Evolutionary conservation across 768 basidiomycete species (phyloP), one percentile per base, ranked within the genome.

Genomic region (Lactifluus hygrophoroides): DNA sequence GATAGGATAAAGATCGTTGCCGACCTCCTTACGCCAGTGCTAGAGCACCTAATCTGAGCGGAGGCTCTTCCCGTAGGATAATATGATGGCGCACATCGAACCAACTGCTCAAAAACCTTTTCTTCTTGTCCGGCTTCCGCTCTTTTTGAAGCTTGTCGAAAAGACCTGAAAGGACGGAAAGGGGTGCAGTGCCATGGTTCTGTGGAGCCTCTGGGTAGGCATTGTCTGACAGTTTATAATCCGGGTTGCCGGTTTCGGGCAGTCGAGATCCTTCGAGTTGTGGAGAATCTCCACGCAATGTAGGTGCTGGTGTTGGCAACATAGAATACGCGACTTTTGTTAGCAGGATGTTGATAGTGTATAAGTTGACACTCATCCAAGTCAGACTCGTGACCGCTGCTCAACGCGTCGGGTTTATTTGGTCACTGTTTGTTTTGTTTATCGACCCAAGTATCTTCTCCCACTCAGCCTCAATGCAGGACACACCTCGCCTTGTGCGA

Each of bases 21-120:
- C 96, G 44, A 92, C 86, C 66, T 89, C 80, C 43, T 82, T 75
- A 64, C 94, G 80, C 92, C 94, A 98, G 67, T 87, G 84, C 86
- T 91, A 64, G 44, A 52, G 56, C 43, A 64, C 43, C 62, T 53
- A 66, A 66, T 47, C 30, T 58, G 38, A 58, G 27, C 28, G n/a
- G 43, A 46, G 27, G 4, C 17, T 38, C 37, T 53, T 16, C 25
- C 32, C n/a, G 59, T 19, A 16, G 7, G 17, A 34, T 46, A 49
- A 55, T 21, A 48, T 17, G 23, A 40, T 2, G 16, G 57, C 85
- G 71, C 77, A 93, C 91, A 57, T 78, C 82, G 67, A 94, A 91
- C 88, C 93, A 94, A 16, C 78, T 74, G 46, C 75, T 73, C n/a
- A 96, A 69, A 5, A 86, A 72, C 66, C 80, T 87, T 61, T 80